phyloP scores from a whole-genome alignment of 2,329 filamentous ascomycete genomes.

The Dothideomycetes sp. region DNA sequence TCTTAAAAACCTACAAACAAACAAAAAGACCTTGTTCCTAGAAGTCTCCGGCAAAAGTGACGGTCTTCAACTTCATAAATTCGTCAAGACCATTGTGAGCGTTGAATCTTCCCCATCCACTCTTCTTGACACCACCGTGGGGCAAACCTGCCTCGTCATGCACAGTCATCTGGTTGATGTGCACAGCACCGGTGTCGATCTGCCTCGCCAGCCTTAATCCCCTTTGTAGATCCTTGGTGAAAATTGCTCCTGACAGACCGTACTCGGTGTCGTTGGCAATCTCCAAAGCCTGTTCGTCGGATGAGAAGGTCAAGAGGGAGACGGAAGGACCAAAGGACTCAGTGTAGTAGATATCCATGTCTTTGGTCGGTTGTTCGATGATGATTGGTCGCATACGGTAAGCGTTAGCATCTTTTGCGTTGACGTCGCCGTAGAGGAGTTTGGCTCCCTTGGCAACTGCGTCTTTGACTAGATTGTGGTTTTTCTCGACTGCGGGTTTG shows the following conservation, averaged over 20 bases:
- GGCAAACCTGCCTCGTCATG: constrained; percentile 41
- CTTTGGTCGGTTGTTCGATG: constrained; percentile 54
- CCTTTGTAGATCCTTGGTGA: constrained; percentile 55
- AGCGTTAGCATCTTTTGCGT: constrained; percentile 22
- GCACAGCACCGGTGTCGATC: constrained; percentile 51
- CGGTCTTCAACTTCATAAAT: constrained; percentile 30
- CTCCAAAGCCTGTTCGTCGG: constrained; percentile 60
- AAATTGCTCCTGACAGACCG: constrained; percentile 62
- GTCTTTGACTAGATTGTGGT: constrained; percentile 44
- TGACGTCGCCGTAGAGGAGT: constrained; percentile 43
- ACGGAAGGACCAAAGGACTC: constrained; percentile 74
- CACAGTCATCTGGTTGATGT: constrained; percentile 44
- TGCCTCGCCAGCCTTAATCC: constrained; percentile 36
- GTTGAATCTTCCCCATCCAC: constrained; percentile 32
- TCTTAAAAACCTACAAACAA: too few species aligned
- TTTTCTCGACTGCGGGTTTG: constrained; percentile 41
- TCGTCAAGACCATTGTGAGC: constrained; percentile 8
- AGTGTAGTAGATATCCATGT: constrained; percentile 66
- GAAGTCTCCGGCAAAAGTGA: constrained; percentile 19
- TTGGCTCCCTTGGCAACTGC: constrained; percentile 50
- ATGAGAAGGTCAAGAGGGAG: constrained; percentile 55
- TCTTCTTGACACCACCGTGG: constrained; percentile 43
- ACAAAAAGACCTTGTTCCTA: constrained; percentile 19
- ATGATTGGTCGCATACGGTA: constrained; percentile 54
- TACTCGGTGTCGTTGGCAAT: constrained; percentile 78